Conservation (phyloP, 139 green algal genomes). For the Helicosporidium sp. region DNA sequence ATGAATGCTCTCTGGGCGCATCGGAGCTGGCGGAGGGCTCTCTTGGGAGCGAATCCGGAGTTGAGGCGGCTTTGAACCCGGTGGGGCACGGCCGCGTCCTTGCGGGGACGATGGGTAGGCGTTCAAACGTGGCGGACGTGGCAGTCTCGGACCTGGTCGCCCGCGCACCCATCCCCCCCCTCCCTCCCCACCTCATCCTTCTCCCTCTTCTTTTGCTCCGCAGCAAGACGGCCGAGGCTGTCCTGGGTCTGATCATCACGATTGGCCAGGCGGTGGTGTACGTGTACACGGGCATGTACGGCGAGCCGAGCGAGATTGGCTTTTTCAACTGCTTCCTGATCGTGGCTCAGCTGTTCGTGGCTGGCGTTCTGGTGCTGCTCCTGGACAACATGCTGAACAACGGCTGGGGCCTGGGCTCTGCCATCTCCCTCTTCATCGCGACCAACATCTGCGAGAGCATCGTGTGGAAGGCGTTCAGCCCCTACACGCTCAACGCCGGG, state of each 20-base stretch:
- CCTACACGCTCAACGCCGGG: constrained; percentile 35
- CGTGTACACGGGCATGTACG: constrained; percentile 96
- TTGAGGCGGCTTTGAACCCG: too few species aligned
- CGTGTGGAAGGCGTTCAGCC: constrained; percentile 96
- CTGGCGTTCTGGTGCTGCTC: constrained; percentile 95
- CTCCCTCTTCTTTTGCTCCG: background rate
- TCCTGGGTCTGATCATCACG: constrained; percentile 96
- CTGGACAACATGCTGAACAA: constrained; percentile 95
- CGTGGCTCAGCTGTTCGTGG: constrained; percentile 87
- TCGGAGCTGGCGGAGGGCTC: too few species aligned
- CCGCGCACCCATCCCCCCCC: too few species aligned
- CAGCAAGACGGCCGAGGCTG: constrained; percentile 82
- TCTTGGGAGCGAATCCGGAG: too few species aligned
- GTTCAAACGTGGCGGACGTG: too few species aligned
- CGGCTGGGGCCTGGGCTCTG: constrained; percentile 90
- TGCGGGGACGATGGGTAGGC: too few species aligned
- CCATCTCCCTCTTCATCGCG: constrained; percentile 98
- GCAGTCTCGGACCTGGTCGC: too few species aligned
- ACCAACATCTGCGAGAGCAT: constrained; percentile 99
- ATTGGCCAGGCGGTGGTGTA: constrained; percentile 98
- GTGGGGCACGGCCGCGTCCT: too few species aligned
- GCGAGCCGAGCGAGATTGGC: constrained; percentile 81
- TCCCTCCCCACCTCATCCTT: background rate
- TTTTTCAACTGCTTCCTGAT: constrained; percentile 81
- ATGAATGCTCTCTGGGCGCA: too few species aligned